phyloP scores from a whole-genome alignment of 1,284 basidiomycete genomes.

The Puccinia horiana region DNA sequence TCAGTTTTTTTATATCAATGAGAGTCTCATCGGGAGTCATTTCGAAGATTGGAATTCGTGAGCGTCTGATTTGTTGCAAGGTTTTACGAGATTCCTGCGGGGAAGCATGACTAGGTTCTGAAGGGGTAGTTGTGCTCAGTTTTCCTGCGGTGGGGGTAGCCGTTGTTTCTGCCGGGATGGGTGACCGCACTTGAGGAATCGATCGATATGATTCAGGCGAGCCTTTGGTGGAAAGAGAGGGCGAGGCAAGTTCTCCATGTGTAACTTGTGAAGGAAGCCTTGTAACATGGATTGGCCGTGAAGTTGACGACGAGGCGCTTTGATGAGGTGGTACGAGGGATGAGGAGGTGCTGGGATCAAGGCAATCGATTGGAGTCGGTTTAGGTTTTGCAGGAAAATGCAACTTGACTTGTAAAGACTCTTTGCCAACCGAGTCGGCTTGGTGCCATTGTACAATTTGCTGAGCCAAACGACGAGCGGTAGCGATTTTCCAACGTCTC shows the following conservation, averaged over 20 bases:
- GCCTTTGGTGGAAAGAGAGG: conserved; percentile 22
- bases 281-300: not conserved
- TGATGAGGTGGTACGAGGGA: conserved; percentile 3
- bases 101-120: not conserved
- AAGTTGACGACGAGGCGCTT: conserved; percentile 3
- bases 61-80: conserved; percentile 32
- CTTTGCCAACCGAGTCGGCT: conserved; percentile 12
- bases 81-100: conserved; percentile 36
- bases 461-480: conserved; percentile 31
- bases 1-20: conserved; percentile 22
- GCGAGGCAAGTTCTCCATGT: conserved; percentile 1
- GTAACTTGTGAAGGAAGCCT: conserved; percentile 2
- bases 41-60: conserved; percentile 39
- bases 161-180: conserved; percentile 8
- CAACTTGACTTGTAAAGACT: conserved; percentile 26
- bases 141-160: conserved; percentile 5
- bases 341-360: not conserved
- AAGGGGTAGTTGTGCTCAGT: not conserved
- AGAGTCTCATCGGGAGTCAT: conserved; percentile 35
- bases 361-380: not conserved
- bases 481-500: conserved; percentile 77
- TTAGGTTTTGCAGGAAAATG: not conserved
- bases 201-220: conserved; percentile 31
- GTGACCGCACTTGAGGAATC: not conserved
- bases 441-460: conserved; percentile 24